These are phyloP conservation scores for Pyrenula aspistea DNA, from an alignment of 495 filamentous ascomycete genomes.

Conservation along the genomic window DNA sequence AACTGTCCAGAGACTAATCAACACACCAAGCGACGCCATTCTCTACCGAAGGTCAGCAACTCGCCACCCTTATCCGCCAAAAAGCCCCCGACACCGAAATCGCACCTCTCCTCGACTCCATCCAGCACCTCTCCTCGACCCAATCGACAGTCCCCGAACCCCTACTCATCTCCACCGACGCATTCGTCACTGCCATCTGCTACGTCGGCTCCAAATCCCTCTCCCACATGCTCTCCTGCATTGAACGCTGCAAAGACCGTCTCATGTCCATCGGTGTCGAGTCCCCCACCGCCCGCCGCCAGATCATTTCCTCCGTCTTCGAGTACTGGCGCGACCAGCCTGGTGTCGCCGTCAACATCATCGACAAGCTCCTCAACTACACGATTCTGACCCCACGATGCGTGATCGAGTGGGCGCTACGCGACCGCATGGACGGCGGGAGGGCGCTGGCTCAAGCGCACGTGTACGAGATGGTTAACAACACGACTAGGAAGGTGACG, in stretches of 20 bases:
- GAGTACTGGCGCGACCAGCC: conserved; percentile 90
- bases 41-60: conserved; percentile 62
- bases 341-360: conserved; percentile 81
- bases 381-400: conserved; percentile 73
- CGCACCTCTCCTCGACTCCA: conserved; percentile 58
- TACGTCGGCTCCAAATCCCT: conserved; percentile 88
- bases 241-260: conserved; percentile 90
- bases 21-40: conserved; percentile 60
- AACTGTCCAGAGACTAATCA: conserved; percentile 5
- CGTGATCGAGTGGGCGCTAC: conserved; percentile 82
- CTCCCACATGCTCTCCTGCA: conserved; percentile 88
- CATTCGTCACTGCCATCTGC: conserved; percentile 85
- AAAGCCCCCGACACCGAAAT: conserved; percentile 78
- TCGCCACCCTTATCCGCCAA: conserved; percentile 65
- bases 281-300: conserved; percentile 60
- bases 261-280: conserved; percentile 64
- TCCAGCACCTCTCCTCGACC: conserved; percentile 62
- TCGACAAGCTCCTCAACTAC: conserved; percentile 97
- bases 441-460: conserved; percentile 53
- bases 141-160: conserved; percentile 57
- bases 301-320: conserved; percentile 85
- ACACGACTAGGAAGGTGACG: conserved; percentile 86
- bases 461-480: conserved; percentile 78
- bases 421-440: conserved; percentile 7
- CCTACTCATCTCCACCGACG: conserved; percentile 73